Conservation (phyloP, 495 filamentous ascomycete species). For the Podospora anserina region DNA sequence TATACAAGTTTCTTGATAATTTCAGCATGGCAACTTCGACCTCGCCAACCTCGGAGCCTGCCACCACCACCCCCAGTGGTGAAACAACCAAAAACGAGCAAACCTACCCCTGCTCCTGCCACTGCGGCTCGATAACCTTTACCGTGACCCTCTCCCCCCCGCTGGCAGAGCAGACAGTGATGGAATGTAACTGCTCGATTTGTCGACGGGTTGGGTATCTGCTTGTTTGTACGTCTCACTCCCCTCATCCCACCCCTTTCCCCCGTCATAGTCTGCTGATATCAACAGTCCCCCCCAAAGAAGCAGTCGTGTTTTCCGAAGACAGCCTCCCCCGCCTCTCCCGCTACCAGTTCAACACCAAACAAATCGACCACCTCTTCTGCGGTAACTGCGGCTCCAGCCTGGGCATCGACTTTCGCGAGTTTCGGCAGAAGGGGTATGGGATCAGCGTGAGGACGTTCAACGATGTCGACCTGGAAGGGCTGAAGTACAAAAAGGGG, state of each 20-base stretch:
- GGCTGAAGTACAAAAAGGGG: constrained; percentile 23
- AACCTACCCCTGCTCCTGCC: constrained; percentile 32
- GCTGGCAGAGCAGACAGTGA: constrained; percentile 25
- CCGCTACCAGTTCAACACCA: constrained; percentile 35
- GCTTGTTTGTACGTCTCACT: constrained; percentile 29
- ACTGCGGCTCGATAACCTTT: constrained; percentile 37
- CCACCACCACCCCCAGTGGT: background rate
- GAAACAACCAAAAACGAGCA: background rate
- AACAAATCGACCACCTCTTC: constrained; percentile 34
- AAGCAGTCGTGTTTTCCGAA: background rate
- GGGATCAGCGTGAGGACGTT: constrained; percentile 32
- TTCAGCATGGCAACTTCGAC: background rate
- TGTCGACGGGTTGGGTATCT: constrained; percentile 33
- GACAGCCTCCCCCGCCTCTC: constrained; percentile 3
- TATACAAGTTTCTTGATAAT: no score
- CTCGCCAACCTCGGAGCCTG: no score
- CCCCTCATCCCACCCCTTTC: constrained; percentile 1
- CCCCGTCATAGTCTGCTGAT: background rate
- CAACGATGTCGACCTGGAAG: constrained; percentile 28
- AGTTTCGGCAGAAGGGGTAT: constrained; percentile 20
- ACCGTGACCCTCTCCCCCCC: constrained; percentile 30
- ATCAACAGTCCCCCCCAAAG: background rate
- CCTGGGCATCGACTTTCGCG: constrained; percentile 34
- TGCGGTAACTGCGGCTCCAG: constrained; percentile 34
- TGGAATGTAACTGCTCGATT: constrained; percentile 33